phyloP scores from a whole-genome alignment of 139 green algal species.

The Tetraselmis striata region DNA sequence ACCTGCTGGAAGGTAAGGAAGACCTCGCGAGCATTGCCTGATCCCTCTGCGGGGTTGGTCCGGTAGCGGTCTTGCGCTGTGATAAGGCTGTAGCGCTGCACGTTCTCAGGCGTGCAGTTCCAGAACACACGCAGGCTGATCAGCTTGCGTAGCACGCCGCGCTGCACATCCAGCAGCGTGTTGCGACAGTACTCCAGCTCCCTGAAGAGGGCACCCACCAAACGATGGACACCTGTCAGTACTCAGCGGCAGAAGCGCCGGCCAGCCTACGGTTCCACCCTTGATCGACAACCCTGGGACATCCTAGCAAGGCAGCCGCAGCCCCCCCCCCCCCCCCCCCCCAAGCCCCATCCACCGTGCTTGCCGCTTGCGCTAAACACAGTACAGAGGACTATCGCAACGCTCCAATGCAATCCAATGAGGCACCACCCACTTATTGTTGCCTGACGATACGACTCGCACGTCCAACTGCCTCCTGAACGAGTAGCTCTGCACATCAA shows the following conservation, averaged over 20 bases:
- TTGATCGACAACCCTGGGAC: too few species aligned
- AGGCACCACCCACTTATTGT: neutral
- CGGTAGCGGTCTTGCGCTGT: neutral
- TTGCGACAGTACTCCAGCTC: neutral
- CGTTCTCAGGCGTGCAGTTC: neutral
- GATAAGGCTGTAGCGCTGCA: neutral
- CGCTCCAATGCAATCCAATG: too few species aligned
- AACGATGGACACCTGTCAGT: too few species aligned
- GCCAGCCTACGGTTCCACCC: too few species aligned
- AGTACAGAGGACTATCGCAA: too few species aligned
- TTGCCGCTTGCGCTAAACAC: too few species aligned
- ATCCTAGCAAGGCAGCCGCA: too few species aligned
- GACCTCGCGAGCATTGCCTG: neutral
- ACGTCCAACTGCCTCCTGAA: conserved; percentile 37
- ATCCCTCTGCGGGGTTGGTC: neutral
- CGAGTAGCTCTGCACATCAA: conserved; percentile 60
- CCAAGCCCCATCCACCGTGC: too few species aligned
- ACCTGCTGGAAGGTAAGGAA: neutral
- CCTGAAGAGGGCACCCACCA: too few species aligned
- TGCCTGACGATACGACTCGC: conserved; percentile 4
- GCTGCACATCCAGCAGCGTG: neutral
- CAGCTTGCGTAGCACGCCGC: neutral
- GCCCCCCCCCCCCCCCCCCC: too few species aligned
- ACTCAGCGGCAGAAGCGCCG: too few species aligned
- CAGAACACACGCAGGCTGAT: neutral